These are phyloP conservation scores for Komagataella populi DNA, from an alignment of 805 yeast genomes.

Conservation along the genomic window DNA sequence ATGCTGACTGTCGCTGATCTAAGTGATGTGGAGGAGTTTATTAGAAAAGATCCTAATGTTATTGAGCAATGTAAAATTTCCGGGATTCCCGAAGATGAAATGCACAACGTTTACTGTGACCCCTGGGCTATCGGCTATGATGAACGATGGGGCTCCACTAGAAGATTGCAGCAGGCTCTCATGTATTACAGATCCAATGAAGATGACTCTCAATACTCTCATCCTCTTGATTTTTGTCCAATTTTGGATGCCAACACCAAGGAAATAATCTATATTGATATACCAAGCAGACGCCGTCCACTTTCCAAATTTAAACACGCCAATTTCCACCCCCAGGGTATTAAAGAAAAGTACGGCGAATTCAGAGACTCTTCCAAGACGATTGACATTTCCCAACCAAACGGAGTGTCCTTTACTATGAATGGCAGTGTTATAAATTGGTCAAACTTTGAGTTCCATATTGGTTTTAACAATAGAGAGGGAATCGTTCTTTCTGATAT, in stretches of 20 bases:
- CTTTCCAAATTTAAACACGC: conserved; percentile 56
- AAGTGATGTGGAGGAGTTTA: conserved; percentile 43
- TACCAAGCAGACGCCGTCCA: conserved; percentile 64
- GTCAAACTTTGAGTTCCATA: conserved; percentile 67
- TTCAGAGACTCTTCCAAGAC: conserved; percentile 55
- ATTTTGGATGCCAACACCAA: conserved; percentile 61
- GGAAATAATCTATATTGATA: conserved; percentile 62
- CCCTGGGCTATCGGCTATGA: conserved; percentile 58
- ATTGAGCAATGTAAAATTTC: conserved; percentile 59
- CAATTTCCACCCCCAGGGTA: conserved; percentile 54
- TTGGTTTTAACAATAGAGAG: conserved; percentile 79
- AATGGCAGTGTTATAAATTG: conserved; percentile 57
- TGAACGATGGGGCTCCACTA: conserved; percentile 62
- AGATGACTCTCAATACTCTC: conserved; percentile 57
- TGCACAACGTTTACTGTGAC: conserved; percentile 49
- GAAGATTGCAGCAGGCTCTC: conserved; percentile 70
- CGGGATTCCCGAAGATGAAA: conserved; percentile 51
- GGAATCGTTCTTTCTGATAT: conserved; percentile 71
- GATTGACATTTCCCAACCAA: conserved; percentile 63
- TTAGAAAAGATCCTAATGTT: conserved; percentile 59
- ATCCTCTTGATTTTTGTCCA: conserved; percentile 74
- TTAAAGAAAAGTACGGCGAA: conserved; percentile 47
- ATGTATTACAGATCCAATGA: conserved; percentile 65
- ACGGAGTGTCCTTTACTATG: conserved; percentile 69
- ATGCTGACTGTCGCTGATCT: conserved; percentile 62